Percentiles rank a stretch among this genome's conserved stretches.
Conservation (phyloP, 805 yeast species). For the Zygosaccharomyces siamensis region DNA sequence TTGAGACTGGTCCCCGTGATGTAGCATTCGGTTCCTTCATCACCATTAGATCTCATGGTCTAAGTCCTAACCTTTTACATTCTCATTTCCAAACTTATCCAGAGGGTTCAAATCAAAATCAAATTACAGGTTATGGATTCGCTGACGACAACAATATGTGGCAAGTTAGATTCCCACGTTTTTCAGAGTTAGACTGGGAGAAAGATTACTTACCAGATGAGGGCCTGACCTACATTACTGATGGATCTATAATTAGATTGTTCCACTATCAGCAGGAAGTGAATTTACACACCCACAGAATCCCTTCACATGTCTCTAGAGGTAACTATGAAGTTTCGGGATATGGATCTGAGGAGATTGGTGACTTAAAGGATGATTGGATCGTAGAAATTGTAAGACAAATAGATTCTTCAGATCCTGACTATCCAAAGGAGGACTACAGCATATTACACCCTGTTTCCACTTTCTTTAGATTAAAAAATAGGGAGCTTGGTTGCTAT, state of each 20-base stretch:
- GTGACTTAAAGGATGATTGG: constrained; percentile 78
- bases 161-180: constrained; percentile 48
- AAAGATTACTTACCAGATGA: constrained; percentile 22
- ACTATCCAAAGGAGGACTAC: constrained; percentile 43
- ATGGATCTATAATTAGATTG: constrained; percentile 60
- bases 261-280: constrained; percentile 57
- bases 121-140: constrained; percentile 72
- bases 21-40: constrained; percentile 49
- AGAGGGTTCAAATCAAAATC: constrained; percentile 73
- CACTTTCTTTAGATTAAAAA: constrained; percentile 72
- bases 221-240: constrained; percentile 36
- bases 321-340: constrained; percentile 62
- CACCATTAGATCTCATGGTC: constrained; percentile 57
- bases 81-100: constrained; percentile 72
- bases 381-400: constrained; percentile 63
- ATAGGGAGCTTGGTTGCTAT: constrained; percentile 69
- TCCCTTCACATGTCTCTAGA: constrained; percentile 57
- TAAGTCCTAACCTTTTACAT: constrained; percentile 68
- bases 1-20: constrained; percentile 66
- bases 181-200: constrained; percentile 36
- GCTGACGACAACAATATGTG: constrained; percentile 72
- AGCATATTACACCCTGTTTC: constrained; percentile 70
- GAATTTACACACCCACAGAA: constrained; percentile 67
- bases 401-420: constrained; percentile 35
- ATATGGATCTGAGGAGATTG: constrained; percentile 60